Conservation (phyloP, 495 filamentous ascomycete genomes). For the Aspergillus sclerotioniger region DNA sequence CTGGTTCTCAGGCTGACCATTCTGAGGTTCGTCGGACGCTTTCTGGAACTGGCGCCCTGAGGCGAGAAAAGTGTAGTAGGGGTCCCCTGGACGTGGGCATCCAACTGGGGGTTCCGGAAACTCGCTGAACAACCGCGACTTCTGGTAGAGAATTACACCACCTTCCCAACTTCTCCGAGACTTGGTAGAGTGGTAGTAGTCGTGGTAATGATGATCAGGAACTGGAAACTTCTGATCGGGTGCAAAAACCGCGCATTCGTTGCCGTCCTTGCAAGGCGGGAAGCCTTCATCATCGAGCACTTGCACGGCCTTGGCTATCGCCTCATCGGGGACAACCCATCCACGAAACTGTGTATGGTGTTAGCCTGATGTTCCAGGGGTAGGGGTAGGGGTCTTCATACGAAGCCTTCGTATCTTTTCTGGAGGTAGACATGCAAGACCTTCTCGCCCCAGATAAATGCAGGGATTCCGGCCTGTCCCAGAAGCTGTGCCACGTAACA, state of each 20-base stretch:
- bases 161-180: not conserved
- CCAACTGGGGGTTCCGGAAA: not conserved
- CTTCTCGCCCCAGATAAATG: slow-evolving; percentile 1
- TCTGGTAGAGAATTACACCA: not conserved
- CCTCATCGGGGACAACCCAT: not conserved
- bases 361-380: not conserved
- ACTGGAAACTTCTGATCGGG: not conserved
- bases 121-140: slow-evolving; percentile 5
- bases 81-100: not conserved
- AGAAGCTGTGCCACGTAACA: slow-evolving; percentile 2
- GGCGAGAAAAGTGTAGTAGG: not conserved
- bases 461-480: not conserved
- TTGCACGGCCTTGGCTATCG: not conserved
- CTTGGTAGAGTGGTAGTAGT: not conserved
- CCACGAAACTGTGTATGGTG: not conserved
- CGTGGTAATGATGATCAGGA: slow-evolving; percentile 6
- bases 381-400: not conserved
- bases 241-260: not conserved
- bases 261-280: not conserved
- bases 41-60: not conserved
- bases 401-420: not conserved
- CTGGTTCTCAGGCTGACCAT: not conserved
- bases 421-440: not conserved
- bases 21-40: not conserved
- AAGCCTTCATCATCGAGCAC: not conserved